Percentiles rank a stretch among this genome's conserved stretches.
These are phyloP conservation scores for Casuarina cunninghamiana DNA, from an alignment of 306 rosid genomes.

Conservation along the genomic window DNA sequence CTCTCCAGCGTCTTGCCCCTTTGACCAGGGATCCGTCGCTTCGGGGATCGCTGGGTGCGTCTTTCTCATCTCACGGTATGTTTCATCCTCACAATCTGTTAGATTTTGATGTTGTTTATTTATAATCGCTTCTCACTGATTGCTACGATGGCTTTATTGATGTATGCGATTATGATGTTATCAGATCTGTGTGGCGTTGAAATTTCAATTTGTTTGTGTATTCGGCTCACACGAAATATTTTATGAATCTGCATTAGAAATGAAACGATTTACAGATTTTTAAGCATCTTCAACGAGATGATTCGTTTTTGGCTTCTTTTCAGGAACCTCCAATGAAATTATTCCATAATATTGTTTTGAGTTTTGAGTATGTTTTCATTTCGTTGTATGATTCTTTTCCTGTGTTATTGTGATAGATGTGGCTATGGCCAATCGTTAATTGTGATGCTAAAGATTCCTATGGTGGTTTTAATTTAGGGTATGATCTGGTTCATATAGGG, in stretches of 20 bases:
- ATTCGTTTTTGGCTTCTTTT: neutral
- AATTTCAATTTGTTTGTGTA: neutral
- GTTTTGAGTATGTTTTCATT: neutral
- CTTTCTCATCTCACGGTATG: slow-evolving; percentile 29
- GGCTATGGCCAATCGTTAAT: neutral
- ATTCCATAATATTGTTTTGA: neutral
- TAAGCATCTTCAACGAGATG: no score
- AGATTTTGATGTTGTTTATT: neutral
- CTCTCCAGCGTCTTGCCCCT: neutral
- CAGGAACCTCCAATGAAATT: neutral
- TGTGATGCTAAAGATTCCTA: neutral
- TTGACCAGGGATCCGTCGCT: slow-evolving; percentile 28
- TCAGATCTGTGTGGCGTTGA: neutral
- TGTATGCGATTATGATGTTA: neutral
- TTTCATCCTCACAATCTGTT: neutral
- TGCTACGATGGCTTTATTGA: neutral
- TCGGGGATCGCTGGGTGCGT: slow-evolving; percentile 21
- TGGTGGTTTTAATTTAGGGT: slow-evolving; percentile 7
- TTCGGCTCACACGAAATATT: neutral
- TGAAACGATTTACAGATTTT: neutral
- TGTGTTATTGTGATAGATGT: neutral
- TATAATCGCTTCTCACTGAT: no score
- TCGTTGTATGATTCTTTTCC: no score
- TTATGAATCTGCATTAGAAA: neutral
- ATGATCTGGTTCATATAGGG: slow-evolving; percentile 24